A percentile compares a stretch with the other conserved stretches of the same genome.
Evolutionary conservation across 306 rosid genomes (phyloP).

Genomic region (Cercis canadensis): DNA sequence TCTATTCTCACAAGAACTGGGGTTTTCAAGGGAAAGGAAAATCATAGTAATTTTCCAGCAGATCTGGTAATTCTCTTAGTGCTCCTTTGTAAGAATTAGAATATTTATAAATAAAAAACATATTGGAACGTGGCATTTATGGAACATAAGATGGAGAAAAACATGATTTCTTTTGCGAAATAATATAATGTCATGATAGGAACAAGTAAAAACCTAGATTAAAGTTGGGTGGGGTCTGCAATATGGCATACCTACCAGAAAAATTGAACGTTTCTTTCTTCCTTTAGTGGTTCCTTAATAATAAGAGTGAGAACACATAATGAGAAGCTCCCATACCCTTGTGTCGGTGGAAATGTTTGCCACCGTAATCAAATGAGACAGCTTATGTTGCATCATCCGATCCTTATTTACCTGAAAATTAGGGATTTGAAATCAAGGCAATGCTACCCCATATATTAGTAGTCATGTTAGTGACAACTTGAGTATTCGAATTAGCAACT

Average conservation of each 20-base stretch:
- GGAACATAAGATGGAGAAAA: conserved; percentile 8
- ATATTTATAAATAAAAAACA: not conserved
- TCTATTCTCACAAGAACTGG: conserved; percentile 94
- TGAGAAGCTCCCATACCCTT: not conserved
- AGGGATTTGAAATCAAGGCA: not conserved
- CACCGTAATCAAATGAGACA: not conserved
- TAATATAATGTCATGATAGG: not conserved
- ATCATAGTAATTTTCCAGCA: conserved; percentile 60
- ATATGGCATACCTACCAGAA: not conserved
- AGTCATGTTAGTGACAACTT: not conserved
- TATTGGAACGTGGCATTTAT: conserved; percentile 1
- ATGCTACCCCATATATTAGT: not conserved
- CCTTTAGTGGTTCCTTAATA: too few species aligned
- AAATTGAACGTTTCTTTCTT: too few species aligned
- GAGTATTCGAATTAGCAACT: not conserved
- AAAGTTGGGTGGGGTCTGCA: conserved; percentile 5
- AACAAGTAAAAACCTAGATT: conserved; percentile 4
- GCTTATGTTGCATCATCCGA: not conserved
- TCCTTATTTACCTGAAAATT: conserved; percentile 10
- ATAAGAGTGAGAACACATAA: too few species aligned
- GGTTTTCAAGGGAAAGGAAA: conserved; percentile 85
- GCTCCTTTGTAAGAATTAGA: not conserved
- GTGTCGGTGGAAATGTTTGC: conserved; percentile 4
- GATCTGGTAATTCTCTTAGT: conserved; percentile 50
- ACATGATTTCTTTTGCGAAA: not conserved